Percentiles rank a stretch among this genome's conserved stretches.
Conservation (phyloP, 169 alveolate species). For the Eimeria maxima region DNA sequence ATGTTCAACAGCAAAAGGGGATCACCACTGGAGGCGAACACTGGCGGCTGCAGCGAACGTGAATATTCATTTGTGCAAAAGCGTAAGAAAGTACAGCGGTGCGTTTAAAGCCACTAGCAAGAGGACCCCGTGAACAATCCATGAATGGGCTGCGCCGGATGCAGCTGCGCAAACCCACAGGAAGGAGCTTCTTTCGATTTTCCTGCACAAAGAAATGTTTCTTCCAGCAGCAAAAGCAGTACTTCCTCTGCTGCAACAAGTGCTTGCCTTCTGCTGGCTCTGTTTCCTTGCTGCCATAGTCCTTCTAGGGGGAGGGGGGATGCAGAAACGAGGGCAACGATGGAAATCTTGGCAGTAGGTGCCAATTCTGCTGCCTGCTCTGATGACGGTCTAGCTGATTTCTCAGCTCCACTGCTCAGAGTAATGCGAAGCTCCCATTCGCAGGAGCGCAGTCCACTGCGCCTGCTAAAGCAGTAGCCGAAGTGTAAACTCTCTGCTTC, state of each 20-base stretch:
- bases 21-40: neutral
- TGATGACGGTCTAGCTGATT: neutral
- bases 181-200: conserved; percentile 18
- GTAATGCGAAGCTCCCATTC: conserved; percentile 28
- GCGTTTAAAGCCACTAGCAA: neutral
- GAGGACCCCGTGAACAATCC: neutral
- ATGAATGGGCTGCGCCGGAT: neutral
- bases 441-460: conserved; percentile 52
- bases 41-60: neutral
- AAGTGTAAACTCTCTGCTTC: conserved; percentile 28
- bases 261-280: conserved; percentile 25
- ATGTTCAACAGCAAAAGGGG: neutral
- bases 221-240: conserved; percentile 54
- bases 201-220: neutral
- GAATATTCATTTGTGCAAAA: neutral
- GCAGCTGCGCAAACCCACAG: neutral
- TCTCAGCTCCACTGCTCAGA: neutral
- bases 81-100: neutral
- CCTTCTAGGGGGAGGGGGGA: conserved; percentile 39
- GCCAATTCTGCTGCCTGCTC: neutral
- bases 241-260: conserved; percentile 44
- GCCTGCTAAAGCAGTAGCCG: conserved; percentile 25
- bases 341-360: conserved; percentile 5
- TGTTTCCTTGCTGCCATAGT: conserved; percentile 39
- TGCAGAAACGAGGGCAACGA: conserved; percentile 51